Evolutionary conservation across 2,329 filamentous ascomycete species (phyloP), one percentile per base, ranked within the genome.

Genomic region (Hypoxylon sp.): DNA sequence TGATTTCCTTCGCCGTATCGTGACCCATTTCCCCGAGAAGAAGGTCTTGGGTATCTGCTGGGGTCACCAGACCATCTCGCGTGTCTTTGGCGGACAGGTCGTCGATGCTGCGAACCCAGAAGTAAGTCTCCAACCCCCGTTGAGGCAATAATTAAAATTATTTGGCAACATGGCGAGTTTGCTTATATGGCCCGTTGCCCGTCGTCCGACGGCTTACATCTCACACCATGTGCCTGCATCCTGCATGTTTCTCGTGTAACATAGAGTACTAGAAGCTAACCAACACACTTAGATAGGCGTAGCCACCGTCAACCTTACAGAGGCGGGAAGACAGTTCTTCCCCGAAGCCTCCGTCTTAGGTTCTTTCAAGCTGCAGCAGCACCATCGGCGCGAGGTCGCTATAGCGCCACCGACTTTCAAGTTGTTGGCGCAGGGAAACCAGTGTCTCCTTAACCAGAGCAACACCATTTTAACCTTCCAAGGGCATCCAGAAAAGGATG

Each of bases 21-120:
- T 71, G 9, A 46, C 55, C 8, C 55, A 63, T 8, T 66, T 63
- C 50, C 67, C 68, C 8, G 55, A 60, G 16, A 67, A 68, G 57
- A 69, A 69, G 53, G 46, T 69, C 30, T 19, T 76, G 65, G 74
- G 77, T 17, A 77, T 76, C 40, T 80, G 77, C 59, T 77, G 74
- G 74, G 74, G 74, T 8, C 75, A 77, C 59, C 74, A 77, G 60
- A 74, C 71, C 6, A 71, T 75, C 29, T 62, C 63, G 3, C 59
- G 69, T 12, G 58, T 74, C 13, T 73, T 75, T 48, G 71, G 72
- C 3, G 74, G 70, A 1, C 62, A 60, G 37, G 58, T 76, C 4
- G 66, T 62, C n/a, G 69, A 70, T 40, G 71, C 73, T 61, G 63
- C 68, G 3, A 32, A 46, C n/a, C 70, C 69, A 21, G 70, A 77